Evolutionary conservation across 1,284 basidiomycete genomes (phyloP).

Genomic region (Ganoderma leucocontextum): DNA sequence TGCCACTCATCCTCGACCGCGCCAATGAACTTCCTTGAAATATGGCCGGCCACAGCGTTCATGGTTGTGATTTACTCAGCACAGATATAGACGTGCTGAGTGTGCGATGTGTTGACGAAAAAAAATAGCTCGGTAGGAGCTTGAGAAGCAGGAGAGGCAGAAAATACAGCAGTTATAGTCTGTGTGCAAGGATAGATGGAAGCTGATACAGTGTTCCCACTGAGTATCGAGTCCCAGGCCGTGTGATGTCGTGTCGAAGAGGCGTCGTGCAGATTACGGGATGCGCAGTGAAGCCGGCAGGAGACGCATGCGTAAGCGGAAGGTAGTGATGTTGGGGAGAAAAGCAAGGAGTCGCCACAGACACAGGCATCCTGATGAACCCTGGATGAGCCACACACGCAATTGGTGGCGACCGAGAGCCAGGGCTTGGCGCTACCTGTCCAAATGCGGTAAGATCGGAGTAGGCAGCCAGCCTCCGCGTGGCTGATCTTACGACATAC

Average conservation of each 20-base stretch:
- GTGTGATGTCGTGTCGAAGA: neutral
- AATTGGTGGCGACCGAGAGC: conserved; percentile 8
- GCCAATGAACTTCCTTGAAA: conserved; percentile 59
- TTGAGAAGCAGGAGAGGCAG: neutral
- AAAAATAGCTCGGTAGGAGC: neutral
- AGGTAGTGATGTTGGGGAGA: conserved; percentile 19
- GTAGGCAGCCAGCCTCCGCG: neutral
- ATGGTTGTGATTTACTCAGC: conserved; percentile 22
- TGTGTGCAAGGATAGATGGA: conserved; percentile 8
- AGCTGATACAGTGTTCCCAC: neutral
- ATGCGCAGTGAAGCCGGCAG: neutral
- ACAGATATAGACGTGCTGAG: neutral
- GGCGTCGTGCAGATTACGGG: neutral
- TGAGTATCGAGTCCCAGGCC: neutral
- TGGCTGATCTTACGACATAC: neutral
- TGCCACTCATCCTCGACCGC: conserved; percentile 89
- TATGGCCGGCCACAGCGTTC: conserved; percentile 35
- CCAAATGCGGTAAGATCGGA: conserved; percentile 6
- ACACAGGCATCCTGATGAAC: conserved; percentile 8
- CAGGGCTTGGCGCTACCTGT: conserved; percentile 9
- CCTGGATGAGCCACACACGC: conserved; percentile 22
- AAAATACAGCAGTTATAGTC: neutral
- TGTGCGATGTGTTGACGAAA: neutral
- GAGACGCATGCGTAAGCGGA: neutral
- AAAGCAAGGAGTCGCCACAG: conserved; percentile 16